Evolutionary conservation across 345 rosid species (phyloP), one percentile per base, ranked within the genome.

Genomic region (Eucalyptus polybractea): DNA sequence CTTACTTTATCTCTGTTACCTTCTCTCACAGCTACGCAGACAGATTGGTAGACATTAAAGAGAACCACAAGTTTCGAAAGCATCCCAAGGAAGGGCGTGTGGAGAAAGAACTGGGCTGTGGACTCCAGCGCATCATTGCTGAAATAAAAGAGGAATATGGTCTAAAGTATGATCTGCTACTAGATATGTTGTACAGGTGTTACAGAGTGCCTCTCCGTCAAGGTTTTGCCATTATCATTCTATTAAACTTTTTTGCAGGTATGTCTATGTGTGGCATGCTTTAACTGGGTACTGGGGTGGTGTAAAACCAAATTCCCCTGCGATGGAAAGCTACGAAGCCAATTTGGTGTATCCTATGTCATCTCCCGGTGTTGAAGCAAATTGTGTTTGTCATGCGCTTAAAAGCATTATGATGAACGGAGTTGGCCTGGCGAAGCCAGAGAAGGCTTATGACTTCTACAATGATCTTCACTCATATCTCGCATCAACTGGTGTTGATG

Each of bases 181-280:
- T 49, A 31, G 27, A 37, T 22, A 76, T 72, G 83, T 21, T 76
- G 47, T 4, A 19, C 24, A 51, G 62, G 10, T 50, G 45, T 19
- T n/a, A 31, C 25, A 51, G 60, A 50, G 44, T 16, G 27, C 65
- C 40, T 86, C 22, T 50, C 16, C 7, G 88, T 47, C 83, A 40
- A 76, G 83, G 45, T 87, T 24, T 58, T 40, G 8, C 13, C 2
- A 16, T 37, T 56, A 37, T 47, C 89, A 40, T 76, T 40, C 83
- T 76, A 5, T 17, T 24, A 14, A 49, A 88, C 10, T 62, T 69
- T 65, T 69, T 76, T 29, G 16, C 90, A 90, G 89, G 86, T 90
- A 88, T 29, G 89, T 92, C 45, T 89, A 91, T 37, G 91, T 81
- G 88, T 92, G 92, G 92, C 92, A 92, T 44, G 90, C 93, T 42